Conservation (phyloP, 192 early-diverging fungal genomes). For the Coemansia sp. region DNA sequence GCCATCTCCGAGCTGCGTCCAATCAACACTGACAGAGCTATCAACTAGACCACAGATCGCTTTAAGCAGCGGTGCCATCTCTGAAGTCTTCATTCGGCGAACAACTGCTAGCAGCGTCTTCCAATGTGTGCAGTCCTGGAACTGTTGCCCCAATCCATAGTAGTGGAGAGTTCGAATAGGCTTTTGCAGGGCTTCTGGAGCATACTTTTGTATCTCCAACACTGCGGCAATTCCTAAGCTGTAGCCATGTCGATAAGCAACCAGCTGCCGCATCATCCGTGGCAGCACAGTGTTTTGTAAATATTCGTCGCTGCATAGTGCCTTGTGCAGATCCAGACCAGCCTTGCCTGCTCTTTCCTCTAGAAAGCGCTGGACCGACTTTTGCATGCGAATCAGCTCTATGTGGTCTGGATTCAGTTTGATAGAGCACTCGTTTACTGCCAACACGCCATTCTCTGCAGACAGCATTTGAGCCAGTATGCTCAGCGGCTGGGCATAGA, state of each 20-base stretch:
- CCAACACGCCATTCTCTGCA: conserved; percentile 1
- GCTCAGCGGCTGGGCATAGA: conserved; percentile 80
- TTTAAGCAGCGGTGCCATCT: conserved; percentile 37
- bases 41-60: conserved; percentile 8
- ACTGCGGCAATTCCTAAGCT: conserved; percentile 60
- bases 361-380: conserved; percentile 61
- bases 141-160: conserved; percentile 54
- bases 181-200: conserved; percentile 47
- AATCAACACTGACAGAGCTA: conserved; percentile 10
- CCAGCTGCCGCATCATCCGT: conserved; percentile 51
- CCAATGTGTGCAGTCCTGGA: conserved; percentile 44
- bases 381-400: conserved; percentile 68
- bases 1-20: conserved; percentile 13
- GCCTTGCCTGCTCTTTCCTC: conserved; percentile 21
- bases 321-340: conserved; percentile 11
- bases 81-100: conserved; percentile 37
- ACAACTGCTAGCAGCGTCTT: conserved; percentile 39
- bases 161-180: conserved; percentile 67
- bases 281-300: conserved; percentile 55
- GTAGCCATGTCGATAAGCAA: conserved; percentile 60
- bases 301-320: conserved; percentile 63
- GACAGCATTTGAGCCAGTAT: conserved; percentile 53
- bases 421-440: conserved; percentile 22
- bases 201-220: conserved; percentile 55
- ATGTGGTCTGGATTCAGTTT: conserved; percentile 56